Conservation (phyloP, 2,329 filamentous ascomycete genomes). For the Paecilomyces sp. region DNA sequence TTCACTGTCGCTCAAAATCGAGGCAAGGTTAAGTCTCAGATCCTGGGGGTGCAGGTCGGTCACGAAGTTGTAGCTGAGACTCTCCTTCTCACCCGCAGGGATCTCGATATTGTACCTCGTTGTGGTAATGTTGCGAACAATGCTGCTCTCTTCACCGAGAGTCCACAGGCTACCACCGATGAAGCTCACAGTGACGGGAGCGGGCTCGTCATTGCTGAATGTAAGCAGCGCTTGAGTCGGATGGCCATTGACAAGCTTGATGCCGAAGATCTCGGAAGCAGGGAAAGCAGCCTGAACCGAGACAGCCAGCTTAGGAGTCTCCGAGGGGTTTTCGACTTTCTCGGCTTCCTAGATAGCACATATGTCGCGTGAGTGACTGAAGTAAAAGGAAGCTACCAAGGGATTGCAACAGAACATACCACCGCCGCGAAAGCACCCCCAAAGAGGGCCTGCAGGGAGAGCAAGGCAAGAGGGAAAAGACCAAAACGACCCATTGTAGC, state of each 20-base stretch:
- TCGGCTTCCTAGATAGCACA: slow-evolving; percentile 46
- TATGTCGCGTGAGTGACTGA: slow-evolving; percentile 11
- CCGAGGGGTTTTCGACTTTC: slow-evolving; percentile 57
- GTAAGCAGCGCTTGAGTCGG: slow-evolving; percentile 76
- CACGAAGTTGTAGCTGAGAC: slow-evolving; percentile 73
- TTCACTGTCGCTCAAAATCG: slow-evolving; percentile 62
- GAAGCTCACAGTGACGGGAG: slow-evolving; percentile 66
- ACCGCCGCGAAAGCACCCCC: slow-evolving; percentile 57
- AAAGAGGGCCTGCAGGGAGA: slow-evolving; percentile 62
- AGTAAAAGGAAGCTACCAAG: slow-evolving; percentile 11
- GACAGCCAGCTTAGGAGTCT: slow-evolving; percentile 52
- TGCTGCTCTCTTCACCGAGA: slow-evolving; percentile 49
- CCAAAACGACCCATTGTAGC: slow-evolving; percentile 65
- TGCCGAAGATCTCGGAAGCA: slow-evolving; percentile 74
- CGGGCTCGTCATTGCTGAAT: slow-evolving; percentile 75
- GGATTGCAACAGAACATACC: slow-evolving; percentile 40
- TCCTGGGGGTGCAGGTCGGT: slow-evolving; percentile 93
- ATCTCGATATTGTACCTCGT: slow-evolving; percentile 67
- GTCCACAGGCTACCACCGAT: slow-evolving; percentile 67
- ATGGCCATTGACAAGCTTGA: slow-evolving; percentile 91
- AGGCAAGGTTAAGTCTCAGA: slow-evolving; percentile 67
- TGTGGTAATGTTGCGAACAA: slow-evolving; percentile 79
- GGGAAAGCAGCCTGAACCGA: slow-evolving; percentile 54
- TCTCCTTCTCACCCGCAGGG: slow-evolving; percentile 67
- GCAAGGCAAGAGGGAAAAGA: slow-evolving; percentile 62